Conservation (phyloP, 2,329 filamentous ascomycete species). For the Fusarium bactridioides region DNA sequence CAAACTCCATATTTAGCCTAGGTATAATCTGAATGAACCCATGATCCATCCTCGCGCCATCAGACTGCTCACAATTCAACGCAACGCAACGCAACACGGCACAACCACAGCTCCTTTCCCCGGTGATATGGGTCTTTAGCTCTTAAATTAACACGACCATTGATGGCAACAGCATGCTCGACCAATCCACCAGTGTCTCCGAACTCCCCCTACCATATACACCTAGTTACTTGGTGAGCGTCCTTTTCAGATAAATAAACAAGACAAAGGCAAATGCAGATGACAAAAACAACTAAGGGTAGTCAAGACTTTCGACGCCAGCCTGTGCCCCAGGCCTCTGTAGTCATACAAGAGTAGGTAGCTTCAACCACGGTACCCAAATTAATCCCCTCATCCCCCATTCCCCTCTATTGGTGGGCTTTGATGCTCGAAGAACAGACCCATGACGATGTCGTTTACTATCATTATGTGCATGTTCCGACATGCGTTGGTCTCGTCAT, state of each 20-base stretch:
- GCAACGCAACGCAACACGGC: not conserved
- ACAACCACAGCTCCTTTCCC: not conserved
- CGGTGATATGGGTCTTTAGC: slow-evolving; percentile 9
- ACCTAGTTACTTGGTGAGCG: slow-evolving; percentile 22
- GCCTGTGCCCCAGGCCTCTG: slow-evolving; percentile 36
- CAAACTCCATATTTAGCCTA: slow-evolving; percentile 39
- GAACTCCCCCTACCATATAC: slow-evolving; percentile 22
- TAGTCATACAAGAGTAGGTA: slow-evolving; percentile 48
- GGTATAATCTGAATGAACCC: slow-evolving; percentile 40
- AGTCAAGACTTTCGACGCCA: slow-evolving; percentile 33
- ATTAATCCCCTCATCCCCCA: slow-evolving; percentile 38
- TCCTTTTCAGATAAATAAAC: slow-evolving; percentile 25
- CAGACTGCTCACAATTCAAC: slow-evolving; percentile 26
- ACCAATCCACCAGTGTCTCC: slow-evolving; percentile 9
- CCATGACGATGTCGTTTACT: slow-evolving; percentile 26
- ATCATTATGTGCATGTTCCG: slow-evolving; percentile 23
- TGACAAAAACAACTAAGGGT: slow-evolving; percentile 16
- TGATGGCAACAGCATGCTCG: slow-evolving; percentile 20
- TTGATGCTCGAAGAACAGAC: slow-evolving; percentile 21
- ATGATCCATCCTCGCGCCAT: slow-evolving; percentile 34
- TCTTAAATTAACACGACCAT: slow-evolving; percentile 23
- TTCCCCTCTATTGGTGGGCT: slow-evolving; percentile 28
- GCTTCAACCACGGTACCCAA: slow-evolving; percentile 43
- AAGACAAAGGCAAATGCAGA: slow-evolving; percentile 17
- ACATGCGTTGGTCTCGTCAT: slow-evolving; percentile 1